Evolutionary conservation across 2,329 filamentous ascomycete genomes (phyloP).

Genomic region (Nemania sp.): DNA sequence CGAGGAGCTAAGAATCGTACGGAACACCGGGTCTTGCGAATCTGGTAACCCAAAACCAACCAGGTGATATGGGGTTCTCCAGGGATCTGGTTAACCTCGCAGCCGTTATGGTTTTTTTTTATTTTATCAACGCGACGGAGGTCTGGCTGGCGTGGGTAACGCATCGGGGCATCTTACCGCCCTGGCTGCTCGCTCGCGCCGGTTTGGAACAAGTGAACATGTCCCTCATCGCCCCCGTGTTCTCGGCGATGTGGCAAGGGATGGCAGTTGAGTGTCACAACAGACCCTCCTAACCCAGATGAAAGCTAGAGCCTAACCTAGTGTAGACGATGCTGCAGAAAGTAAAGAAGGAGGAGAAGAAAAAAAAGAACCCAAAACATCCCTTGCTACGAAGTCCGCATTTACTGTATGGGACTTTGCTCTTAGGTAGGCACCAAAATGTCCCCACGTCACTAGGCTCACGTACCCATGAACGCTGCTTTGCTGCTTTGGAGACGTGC

Average conservation of each 20-base stretch:
- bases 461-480: not conserved
- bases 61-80: slow-evolving; percentile 23
- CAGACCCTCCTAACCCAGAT: not conserved
- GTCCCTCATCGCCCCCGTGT: not conserved
- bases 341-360: not conserved
- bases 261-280: slow-evolving; percentile 6
- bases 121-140: not conserved
- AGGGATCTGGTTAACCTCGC: slow-evolving; percentile 20
- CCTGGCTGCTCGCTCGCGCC: not conserved
- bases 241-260: slow-evolving; percentile 16
- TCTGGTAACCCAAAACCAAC: slow-evolving; percentile 21
- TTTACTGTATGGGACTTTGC: not conserved
- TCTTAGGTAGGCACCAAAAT: no score
- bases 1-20: slow-evolving; percentile 20
- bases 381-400: not conserved
- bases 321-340: not conserved
- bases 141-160: not conserved
- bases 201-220: slow-evolving; percentile 10
- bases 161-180: not conserved
- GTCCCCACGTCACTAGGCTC: not conserved
- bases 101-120: slow-evolving; percentile 19
- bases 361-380: not conserved
- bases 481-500: not conserved
- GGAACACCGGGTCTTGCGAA: slow-evolving; percentile 3
- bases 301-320: not conserved